Evolutionary conservation across 1,284 basidiomycete species (phyloP).

Genomic region (Schizopora paradoxa): DNA sequence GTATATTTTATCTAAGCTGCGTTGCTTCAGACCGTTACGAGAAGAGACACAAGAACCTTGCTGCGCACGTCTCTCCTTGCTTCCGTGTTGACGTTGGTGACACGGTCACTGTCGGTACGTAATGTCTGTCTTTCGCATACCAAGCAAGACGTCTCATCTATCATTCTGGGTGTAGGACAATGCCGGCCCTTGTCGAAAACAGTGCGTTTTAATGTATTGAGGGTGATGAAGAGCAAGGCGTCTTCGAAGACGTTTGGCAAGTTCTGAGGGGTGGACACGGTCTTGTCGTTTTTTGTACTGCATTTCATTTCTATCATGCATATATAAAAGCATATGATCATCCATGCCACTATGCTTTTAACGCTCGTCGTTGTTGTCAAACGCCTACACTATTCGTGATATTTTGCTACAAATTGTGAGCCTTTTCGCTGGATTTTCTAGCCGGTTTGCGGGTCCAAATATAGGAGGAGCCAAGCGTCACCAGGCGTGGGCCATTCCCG

Average conservation of each 20-base stretch:
- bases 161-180: slow-evolving; percentile 55
- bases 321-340: too few species aligned
- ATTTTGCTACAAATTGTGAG: too few species aligned
- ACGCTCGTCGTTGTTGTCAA: too few species aligned
- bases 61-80: slow-evolving; percentile 94
- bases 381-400: too few species aligned
- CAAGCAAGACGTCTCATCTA: slow-evolving; percentile 6
- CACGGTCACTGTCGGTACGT: slow-evolving; percentile 90
- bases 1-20: slow-evolving; percentile 9
- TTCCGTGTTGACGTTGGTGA: slow-evolving; percentile 97
- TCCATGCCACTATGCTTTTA: too few species aligned
- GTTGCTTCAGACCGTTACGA: slow-evolving; percentile 81
- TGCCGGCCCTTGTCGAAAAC: slow-evolving; percentile 99
- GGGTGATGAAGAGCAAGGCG: slow-evolving; percentile 88
- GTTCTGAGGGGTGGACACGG: slow-evolving; percentile 56
- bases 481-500: too few species aligned
- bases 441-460: too few species aligned
- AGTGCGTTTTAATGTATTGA: slow-evolving; percentile 96
- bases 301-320: slow-evolving; percentile 9
- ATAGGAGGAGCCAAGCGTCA: too few species aligned
- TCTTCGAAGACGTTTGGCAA: slow-evolving; percentile 87
- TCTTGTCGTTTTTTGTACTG: slow-evolving; percentile 6
- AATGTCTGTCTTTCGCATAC: slow-evolving; percentile 2
- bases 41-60: slow-evolving; percentile 98
- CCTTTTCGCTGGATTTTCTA: too few species aligned